A percentile compares a stretch with the other conserved stretches of the same genome.
Conservation (phyloP, 2,329 filamentous ascomycete genomes). For the Scortechinia acanthostroma region DNA sequence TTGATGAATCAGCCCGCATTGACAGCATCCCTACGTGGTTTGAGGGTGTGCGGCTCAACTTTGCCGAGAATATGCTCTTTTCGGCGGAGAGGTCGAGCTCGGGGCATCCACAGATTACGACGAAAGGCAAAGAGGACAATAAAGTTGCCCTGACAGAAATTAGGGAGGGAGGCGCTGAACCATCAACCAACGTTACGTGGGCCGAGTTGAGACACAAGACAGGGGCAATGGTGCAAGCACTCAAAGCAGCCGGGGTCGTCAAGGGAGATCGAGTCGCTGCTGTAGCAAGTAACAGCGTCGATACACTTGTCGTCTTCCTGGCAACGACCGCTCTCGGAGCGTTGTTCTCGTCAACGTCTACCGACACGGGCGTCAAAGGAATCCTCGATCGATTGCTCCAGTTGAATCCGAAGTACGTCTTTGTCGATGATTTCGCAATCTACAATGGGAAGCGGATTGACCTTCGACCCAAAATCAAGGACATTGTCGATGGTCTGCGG, state of each 20-base stretch:
- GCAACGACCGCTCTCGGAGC: constrained; percentile 29
- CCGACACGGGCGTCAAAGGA: too few species aligned
- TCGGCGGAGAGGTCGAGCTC: constrained; percentile 24
- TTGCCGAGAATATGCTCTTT: constrained; percentile 30
- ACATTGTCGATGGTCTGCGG: background rate
- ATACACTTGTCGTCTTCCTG: constrained; percentile 23
- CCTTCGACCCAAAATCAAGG: background rate
- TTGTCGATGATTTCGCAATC: background rate
- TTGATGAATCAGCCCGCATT: constrained; percentile 38
- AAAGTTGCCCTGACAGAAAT: background rate
- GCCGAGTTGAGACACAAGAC: background rate
- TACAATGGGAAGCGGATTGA: background rate
- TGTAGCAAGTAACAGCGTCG: background rate
- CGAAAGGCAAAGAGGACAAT: constrained; percentile 20
- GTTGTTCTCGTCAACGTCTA: constrained; percentile 20
- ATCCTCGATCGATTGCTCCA: too few species aligned
- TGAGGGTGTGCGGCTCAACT: constrained; percentile 22
- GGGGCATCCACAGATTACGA: constrained; percentile 21
- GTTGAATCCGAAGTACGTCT: background rate
- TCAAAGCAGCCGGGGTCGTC: background rate
- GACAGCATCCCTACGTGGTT: constrained; percentile 27
- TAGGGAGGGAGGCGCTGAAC: background rate
- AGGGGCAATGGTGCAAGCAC: background rate
- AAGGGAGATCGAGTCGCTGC: background rate
- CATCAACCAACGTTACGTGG: background rate